Percentiles rank a stretch among this genome's conserved stretches.
Evolutionary conservation across 176 grass and related monocot genomes (phyloP).

Genomic region (Tillandsia fasciculata): DNA sequence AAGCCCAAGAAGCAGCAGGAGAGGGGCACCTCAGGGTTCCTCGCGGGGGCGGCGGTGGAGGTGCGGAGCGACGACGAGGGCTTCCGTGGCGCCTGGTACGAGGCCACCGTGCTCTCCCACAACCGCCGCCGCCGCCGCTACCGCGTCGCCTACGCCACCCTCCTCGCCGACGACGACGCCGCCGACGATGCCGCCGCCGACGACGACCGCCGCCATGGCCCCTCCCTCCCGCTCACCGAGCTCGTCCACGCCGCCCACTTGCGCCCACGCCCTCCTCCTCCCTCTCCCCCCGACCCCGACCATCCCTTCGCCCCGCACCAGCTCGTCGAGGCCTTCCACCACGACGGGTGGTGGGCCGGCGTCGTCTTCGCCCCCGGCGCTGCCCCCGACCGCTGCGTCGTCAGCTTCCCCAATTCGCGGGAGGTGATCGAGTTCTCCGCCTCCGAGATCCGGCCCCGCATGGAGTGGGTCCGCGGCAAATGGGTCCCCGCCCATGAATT

Average conservation of each 20-base stretch:
- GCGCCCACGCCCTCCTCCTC: constrained; percentile 25
- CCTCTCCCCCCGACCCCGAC: background rate
- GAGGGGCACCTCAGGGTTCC: background rate
- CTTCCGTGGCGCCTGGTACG: constrained; percentile 62
- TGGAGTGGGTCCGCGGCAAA: constrained; percentile 26
- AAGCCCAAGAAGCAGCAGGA: no score
- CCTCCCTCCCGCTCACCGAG: constrained; percentile 26
- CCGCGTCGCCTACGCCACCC: constrained; percentile 30
- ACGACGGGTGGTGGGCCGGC: constrained; percentile 67
- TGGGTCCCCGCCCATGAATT: constrained; percentile 25
- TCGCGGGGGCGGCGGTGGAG: constrained; percentile 32
- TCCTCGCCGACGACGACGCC: constrained; percentile 29
- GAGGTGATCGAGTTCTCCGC: constrained; percentile 36
- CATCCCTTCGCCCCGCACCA: constrained; percentile 11
- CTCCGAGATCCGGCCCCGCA: constrained; percentile 28
- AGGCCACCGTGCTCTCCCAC: constrained; percentile 29
- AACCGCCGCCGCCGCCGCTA: constrained; percentile 11
- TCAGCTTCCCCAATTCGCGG: constrained; percentile 49
- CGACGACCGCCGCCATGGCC: constrained; percentile 11
- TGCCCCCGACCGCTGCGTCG: constrained; percentile 13
- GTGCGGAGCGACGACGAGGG: constrained; percentile 53
- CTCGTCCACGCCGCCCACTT: constrained; percentile 22
- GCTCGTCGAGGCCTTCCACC: constrained; percentile 61
- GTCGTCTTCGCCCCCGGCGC: constrained; percentile 20
- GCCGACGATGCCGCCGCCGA: background rate